A percentile compares a stretch with the other conserved stretches of the same genome.
Conservation (phyloP, 768 basidiomycete genomes). For the Vararia minispora region DNA sequence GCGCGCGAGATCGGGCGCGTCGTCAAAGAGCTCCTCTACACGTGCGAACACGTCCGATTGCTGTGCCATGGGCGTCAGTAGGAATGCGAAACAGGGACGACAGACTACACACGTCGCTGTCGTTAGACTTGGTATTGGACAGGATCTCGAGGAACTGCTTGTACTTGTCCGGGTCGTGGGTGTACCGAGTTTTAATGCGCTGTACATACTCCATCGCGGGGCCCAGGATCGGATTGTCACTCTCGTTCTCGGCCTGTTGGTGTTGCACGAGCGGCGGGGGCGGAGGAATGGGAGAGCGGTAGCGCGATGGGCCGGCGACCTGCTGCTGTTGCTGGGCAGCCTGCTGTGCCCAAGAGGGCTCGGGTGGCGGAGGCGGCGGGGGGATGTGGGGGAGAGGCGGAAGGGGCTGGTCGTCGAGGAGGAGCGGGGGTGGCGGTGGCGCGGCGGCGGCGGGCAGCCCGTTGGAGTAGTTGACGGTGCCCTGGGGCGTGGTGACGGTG, state of each 20-base stretch:
- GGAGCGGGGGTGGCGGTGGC: conserved; percentile 6
- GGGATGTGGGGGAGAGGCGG: conserved; percentile 1
- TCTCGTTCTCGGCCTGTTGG: too few relatives aligned
- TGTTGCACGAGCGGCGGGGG: too few relatives aligned
- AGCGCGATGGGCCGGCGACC: too few relatives aligned
- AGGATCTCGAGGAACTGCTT: conserved; percentile 70
- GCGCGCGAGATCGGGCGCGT: conserved; percentile 60
- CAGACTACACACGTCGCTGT: conserved; percentile 32
- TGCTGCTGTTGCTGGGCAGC: too few relatives aligned
- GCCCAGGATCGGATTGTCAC: conserved; percentile 31
- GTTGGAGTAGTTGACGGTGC: conserved; percentile 31
- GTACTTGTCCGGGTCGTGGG: conserved; percentile 71
- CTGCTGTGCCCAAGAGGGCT: too few relatives aligned
- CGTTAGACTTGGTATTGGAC: conserved; percentile 46
- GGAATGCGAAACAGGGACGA: conserved; percentile 10
- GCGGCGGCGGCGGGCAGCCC: conserved; percentile 12
- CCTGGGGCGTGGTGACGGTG: conserved; percentile 69
- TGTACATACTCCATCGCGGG: conserved; percentile 93
- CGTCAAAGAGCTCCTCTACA: conserved; percentile 61
- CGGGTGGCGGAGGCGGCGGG: too few relatives aligned
- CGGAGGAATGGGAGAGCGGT: too few relatives aligned
- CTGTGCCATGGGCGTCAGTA: conserved; percentile 2
- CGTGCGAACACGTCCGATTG: conserved; percentile 61
- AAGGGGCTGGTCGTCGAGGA: not conserved
- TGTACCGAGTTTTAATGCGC: conserved; percentile 88